Base-by-base conservation (phyloP, 1,284 basidiomycete species). In the Cutaneotrichosporon sp. region DNA sequence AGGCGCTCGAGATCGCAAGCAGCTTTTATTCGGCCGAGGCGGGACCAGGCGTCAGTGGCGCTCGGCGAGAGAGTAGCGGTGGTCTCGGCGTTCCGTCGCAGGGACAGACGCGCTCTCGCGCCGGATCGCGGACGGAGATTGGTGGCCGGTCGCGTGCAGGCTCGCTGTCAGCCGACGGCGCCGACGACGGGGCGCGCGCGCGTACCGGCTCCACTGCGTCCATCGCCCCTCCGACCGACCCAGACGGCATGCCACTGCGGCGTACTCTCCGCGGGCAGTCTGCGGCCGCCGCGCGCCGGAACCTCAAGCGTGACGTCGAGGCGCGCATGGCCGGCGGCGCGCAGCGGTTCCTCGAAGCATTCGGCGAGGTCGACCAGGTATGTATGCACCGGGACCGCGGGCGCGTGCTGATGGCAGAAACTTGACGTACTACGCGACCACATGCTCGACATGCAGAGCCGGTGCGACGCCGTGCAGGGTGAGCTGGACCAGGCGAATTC, bases 301-400 rank as follows among this genome's bases (percentile, higher is more conserved):
- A 85, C 65, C 78, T 97, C 48, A 82, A 88, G 53, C 79, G 84
- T 51, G 91, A 97, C 69, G 84, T 93, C 67, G 91, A 96, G 69
- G 78, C 77, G 49, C 85, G 84, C 65, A 78, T 96, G 37, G 83
- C 86, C 0, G 82, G 85, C 49, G 88, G 89, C 2, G 90, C 88
- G 59, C 80, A 81, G 43, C 81, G 83, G 59, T 93, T 97, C 71
- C 73, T 97, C 49, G 79, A 81, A 36, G 88, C 88, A 0, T 87
- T 97, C 54, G 83, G 83, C 12, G 84, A 90, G 62, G 89, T 96
- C 20, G 88, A 96, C 76, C 80, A 87, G 77, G 90, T 91, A 66
- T 61, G 86, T 60, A 36, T 10, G 15, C 8, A 8, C 38, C 20
- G 12, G 10, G 8, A 15, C n/a, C 5, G n/a, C n/a, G n/a, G 45